Base-by-base conservation (phyloP, 2,329 filamentous ascomycete genomes). In the Bipolaris cookei region DNA sequence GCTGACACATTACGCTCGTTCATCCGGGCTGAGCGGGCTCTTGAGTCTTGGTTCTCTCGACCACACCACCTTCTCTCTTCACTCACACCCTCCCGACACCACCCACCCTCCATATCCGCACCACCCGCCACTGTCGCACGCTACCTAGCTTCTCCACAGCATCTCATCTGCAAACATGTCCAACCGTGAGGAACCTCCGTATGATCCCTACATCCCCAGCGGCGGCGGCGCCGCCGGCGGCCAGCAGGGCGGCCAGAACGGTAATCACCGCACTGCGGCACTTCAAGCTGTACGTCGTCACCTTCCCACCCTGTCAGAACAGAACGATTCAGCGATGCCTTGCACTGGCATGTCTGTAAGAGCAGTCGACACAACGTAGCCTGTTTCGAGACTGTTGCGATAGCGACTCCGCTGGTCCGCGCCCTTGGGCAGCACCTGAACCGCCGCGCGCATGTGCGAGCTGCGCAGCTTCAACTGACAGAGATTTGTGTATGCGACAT, bases 201-300 rank as follows among this genome's bases (percentile, higher is more conserved):
- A 96, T 80, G 91, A 96, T 80, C 91, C 91, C 63, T 96, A 95
- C 81, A 93, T 94, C 78, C 91, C 91, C 74, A 86, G 85, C 76
- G 87, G 87, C 78, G 83, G 84, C 64, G 67, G n/a, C n/a, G n/a
- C n/a, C 78, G 72, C 69, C 64, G 67, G 66, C 55, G 55, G 56
- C 57, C 65, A 71, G 78, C 85, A 76, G 82, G 84, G 63, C 58
- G 84, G 73, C 61, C 76, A 81, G 66, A 70, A 71, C 68, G 85
- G 84, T 68, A 89, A 88, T 75, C 83, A 86, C 71, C 84, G 87
- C 78, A 90, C 87, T 54, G 85, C 86, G 58, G 90, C 89, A 64
- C 85, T 96, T 67, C 91, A 96, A 86, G 89, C 89, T 80, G 92
- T 97, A 89, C 43, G 73, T 75, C 49, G 42, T 44, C 41, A 38